Evolutionary conservation across 495 filamentous ascomycete species (phyloP).

Genomic region (Aspergillus cavernicola): DNA sequence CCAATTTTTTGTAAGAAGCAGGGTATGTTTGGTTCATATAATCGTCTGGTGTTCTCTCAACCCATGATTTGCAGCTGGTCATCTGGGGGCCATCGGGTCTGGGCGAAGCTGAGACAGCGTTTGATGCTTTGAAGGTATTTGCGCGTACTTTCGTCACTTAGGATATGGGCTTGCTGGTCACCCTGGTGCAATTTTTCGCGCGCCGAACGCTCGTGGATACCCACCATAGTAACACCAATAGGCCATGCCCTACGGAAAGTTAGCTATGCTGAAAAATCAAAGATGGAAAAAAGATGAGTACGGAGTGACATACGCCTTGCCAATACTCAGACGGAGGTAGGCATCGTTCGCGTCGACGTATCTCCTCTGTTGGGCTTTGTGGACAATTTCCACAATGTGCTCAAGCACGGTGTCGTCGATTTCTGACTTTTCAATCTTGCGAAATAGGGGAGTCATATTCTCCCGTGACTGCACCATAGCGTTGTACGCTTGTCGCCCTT

Average conservation of each 20-base stretch:
- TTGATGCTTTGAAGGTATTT: constrained; percentile 99
- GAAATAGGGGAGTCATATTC: constrained; percentile 88
- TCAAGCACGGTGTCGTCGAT: constrained; percentile 74
- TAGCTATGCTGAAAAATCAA: constrained; percentile 7
- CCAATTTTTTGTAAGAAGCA: neutral
- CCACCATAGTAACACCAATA: constrained; percentile 99
- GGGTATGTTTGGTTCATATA: neutral
- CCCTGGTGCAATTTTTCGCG: constrained; percentile 90
- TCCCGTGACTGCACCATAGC: constrained; percentile 78
- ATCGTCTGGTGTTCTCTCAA: constrained; percentile 31
- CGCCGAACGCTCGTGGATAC: constrained; percentile 94
- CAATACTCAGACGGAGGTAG: constrained; percentile 88
- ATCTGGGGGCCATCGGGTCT: constrained; percentile 92
- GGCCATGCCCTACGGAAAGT: constrained; percentile 69
- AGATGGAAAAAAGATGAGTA: neutral
- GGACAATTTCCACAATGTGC: constrained; percentile 89
- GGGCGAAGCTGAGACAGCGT: constrained; percentile 91
- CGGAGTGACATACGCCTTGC: constrained; percentile 64
- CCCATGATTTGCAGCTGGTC: constrained; percentile 95
- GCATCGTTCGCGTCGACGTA: constrained; percentile 98
- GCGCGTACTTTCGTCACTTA: constrained; percentile 91
- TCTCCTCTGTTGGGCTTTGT: constrained; percentile 78
- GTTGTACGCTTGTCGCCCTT: constrained; percentile 70
- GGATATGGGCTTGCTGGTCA: constrained; percentile 88
- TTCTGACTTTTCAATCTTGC: constrained; percentile 75